Conservation (phyloP, 768 basidiomycete species). For the Suillus placidus region DNA sequence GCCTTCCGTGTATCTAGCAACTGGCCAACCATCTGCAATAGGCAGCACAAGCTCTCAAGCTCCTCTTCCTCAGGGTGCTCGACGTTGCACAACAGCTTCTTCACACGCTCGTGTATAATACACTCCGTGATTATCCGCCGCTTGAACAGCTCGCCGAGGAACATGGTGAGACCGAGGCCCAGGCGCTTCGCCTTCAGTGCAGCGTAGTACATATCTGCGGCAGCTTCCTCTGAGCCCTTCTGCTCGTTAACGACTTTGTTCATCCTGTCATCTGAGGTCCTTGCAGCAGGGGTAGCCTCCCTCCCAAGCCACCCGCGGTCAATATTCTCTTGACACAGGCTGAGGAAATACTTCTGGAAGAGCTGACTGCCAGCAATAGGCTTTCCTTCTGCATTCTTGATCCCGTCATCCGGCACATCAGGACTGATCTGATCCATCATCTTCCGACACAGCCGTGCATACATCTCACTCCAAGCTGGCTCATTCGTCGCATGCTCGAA, state of each 20-base stretch:
- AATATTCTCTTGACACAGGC: constrained; percentile 97
- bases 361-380: constrained; percentile 90
- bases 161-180: constrained; percentile 95
- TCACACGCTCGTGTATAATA: constrained; percentile 98
- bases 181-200: constrained; percentile 97
- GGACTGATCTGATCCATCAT: constrained; percentile 93
- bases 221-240: constrained; percentile 57
- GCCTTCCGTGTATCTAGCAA: constrained; percentile 84
- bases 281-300: constrained; percentile 80
- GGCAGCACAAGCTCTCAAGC: constrained; percentile 93
- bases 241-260: constrained; percentile 68
- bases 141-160: constrained; percentile 98
- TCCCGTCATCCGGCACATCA: constrained; percentile 86
- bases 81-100: constrained; percentile 91
- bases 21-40: constrained; percentile 85
- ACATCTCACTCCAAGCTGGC: constrained; percentile 96
- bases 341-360: constrained; percentile 96
- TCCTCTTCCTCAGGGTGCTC: constrained; percentile 97
- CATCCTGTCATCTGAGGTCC: constrained; percentile 82
- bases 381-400: constrained; percentile 78
- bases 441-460: constrained; percentile 91
- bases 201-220: constrained; percentile 95
- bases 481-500: constrained; percentile 98
- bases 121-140: constrained; percentile 95
- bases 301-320: constrained; percentile 93